Evolutionary conservation across 495 filamentous ascomycete species (phyloP).

Genomic region (Aeminium ludgeri): DNA sequence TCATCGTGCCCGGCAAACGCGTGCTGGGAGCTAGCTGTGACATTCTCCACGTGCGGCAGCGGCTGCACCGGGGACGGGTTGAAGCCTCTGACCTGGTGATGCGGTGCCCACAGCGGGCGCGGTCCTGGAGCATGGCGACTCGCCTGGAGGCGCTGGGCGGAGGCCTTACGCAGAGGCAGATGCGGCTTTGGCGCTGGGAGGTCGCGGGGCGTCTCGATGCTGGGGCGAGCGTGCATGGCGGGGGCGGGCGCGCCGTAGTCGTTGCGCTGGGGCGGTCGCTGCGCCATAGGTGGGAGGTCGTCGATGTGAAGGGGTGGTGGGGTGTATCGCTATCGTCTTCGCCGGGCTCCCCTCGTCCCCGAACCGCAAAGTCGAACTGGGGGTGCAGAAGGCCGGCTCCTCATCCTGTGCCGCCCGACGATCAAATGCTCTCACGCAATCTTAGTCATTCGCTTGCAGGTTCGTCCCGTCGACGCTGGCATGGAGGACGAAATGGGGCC

Average conservation of each 20-base stretch:
- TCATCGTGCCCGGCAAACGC: conserved; percentile 13
- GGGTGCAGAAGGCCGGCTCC: too few species aligned
- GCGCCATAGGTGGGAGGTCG: too few species aligned
- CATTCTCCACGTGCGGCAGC: conserved; percentile 7
- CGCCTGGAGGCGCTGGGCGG: conserved; percentile 3
- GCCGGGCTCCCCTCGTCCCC: too few species aligned
- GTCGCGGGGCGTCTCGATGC: conserved; percentile 1
- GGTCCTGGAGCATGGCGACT: conserved; percentile 8
- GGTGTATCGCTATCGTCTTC: too few species aligned
- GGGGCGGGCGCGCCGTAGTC: not conserved
- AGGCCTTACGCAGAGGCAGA: conserved; percentile 11
- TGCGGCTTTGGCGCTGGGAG: conserved; percentile 8
- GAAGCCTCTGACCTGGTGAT: conserved; percentile 15
- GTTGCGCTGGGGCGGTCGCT: not conserved
- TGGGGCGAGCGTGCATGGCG: conserved; percentile 1
- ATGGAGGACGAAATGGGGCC: too few species aligned
- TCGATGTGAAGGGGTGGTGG: too few species aligned
- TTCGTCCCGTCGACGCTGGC: too few species aligned
- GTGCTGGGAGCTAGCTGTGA: conserved; percentile 15
- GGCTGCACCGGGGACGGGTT: conserved; percentile 9
- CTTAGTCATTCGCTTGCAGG: too few species aligned
- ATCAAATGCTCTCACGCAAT: too few species aligned
- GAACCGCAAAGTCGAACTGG: too few species aligned
- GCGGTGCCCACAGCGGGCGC: conserved; percentile 7
- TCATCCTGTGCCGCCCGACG: too few species aligned